phyloP scores from a whole-genome alignment of 2,329 filamentous ascomycete species.

The Fusarium buxicola region DNA sequence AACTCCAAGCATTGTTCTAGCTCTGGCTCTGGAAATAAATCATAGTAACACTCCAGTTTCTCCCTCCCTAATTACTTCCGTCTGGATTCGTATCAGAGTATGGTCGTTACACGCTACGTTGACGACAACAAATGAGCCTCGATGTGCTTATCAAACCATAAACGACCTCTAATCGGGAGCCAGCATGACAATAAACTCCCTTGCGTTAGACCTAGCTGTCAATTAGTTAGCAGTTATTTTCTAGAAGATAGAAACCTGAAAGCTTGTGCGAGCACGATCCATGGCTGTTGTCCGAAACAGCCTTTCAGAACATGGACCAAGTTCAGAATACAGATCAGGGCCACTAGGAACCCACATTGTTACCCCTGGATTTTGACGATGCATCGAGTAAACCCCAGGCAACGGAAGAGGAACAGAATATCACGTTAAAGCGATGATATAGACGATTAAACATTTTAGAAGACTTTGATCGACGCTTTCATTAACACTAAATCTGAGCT shows the following conservation, averaged over 20 bases:
- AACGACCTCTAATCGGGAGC: background rate
- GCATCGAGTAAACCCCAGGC: no score
- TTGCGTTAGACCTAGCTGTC: background rate
- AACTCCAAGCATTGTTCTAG: no score
- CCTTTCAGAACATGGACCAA: background rate
- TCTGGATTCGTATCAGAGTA: no score
- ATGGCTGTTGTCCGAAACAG: background rate
- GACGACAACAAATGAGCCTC: background rate
- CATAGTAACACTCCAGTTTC: no score
- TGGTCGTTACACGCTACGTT: no score
- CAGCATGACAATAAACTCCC: background rate
- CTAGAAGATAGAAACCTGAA: background rate
- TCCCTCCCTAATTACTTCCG: no score
- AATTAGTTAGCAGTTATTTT: background rate
- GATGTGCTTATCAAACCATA: background rate
- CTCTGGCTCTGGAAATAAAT: no score
- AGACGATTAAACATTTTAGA: background rate
- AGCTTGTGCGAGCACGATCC: background rate
- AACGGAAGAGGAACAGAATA: no score
- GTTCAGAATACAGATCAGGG: background rate
- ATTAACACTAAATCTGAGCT: constrained; percentile 25
- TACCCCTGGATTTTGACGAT: no score
- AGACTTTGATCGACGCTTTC: constrained; percentile 5
- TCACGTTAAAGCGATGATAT: background rate
- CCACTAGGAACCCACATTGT: no score